These are phyloP conservation scores for Rhododendron vialii DNA, from an alignment of 148 eudicot genomes.

Conservation along the genomic window DNA sequence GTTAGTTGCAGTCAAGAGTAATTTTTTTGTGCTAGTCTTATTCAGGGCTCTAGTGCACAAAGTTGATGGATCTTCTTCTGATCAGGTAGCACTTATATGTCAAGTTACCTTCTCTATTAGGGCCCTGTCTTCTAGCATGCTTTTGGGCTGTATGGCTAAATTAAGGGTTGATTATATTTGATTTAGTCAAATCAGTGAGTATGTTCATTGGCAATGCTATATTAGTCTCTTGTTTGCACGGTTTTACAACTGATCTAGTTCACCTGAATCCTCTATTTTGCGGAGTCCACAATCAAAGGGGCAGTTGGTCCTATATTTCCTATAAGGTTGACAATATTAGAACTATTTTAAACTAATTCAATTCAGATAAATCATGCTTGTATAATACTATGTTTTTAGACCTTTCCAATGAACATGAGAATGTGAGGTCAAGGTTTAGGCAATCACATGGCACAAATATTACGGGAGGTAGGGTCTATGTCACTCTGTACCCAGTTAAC, in stretches of 20 bases:
- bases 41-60: conserved; percentile 1
- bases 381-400: not conserved
- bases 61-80: not conserved
- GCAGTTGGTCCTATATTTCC: not conserved
- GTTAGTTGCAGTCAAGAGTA: conserved; percentile 15
- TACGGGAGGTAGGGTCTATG: not conserved
- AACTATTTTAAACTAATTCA: not conserved
- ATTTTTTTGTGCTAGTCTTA: not conserved
- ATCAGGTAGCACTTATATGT: not conserved
- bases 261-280: not conserved
- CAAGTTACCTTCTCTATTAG: not conserved
- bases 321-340: not conserved
- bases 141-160: not conserved
- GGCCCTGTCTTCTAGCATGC: not conserved
- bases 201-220: not conserved
- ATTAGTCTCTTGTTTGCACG: not conserved
- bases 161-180: not conserved
- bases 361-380: not conserved
- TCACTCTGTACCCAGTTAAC: not conserved
- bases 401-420: not conserved
- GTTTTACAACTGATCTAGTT: not conserved
- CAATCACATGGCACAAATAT: not conserved
- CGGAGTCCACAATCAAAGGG: not conserved
- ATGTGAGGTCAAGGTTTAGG: not conserved
- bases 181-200: not conserved